Base-by-base conservation (phyloP, 1,284 basidiomycete genomes). In the Acaromyces ingoldii region DNA sequence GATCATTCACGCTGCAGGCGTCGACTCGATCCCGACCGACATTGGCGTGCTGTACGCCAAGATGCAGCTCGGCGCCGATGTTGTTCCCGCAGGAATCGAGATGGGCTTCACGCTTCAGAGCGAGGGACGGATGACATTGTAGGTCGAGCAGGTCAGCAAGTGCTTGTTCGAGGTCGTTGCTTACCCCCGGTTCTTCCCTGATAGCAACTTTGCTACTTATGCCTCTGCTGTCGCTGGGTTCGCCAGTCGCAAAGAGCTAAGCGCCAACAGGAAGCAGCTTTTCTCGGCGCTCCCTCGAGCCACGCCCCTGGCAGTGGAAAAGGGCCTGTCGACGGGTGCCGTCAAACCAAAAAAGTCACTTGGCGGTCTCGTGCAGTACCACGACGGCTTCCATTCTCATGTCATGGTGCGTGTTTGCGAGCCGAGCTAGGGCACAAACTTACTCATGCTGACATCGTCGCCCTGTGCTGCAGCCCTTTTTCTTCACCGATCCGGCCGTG, bases 401-500 rank as follows among this genome's bases (percentile, higher is more conserved):
- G 19, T 52, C 25, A n/a, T 56, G 25, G 26, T 47, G 17, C 21
- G 29, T 53, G 17, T n/a, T n/a, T n/a, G n/a, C n/a, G n/a, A n/a
- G n/a, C 17, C 17, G 17, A 40, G 13, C 13, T n/a, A 13, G 33
- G n/a, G 13, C 33, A 34, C 13, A 34, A 34, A 13, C 33, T 13
- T 34, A 34, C 33, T 34, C 33, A 13, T 13, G 33, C 13, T 34
- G 19, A 11, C 19, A 34, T 13, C 11, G 13, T 34, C 13, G 13
- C 33, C 19, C 21, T 42, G 24, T 17, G 5, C 4, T 29, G 34
- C 26, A 26, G 26, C 57, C 57, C 25, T 50, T 50, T 42, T 52
- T 60, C 39, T 56, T 57, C 33, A 49, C 58, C 9, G 58, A 60
- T 37, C 54, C 58, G 6, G 44, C 55, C 13, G 49, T 60, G n/a